A percentile compares a stretch with the other conserved stretches of the same genome.
Conservation (phyloP, 2,329 filamentous ascomycete species). For the Diplodia corticola region DNA sequence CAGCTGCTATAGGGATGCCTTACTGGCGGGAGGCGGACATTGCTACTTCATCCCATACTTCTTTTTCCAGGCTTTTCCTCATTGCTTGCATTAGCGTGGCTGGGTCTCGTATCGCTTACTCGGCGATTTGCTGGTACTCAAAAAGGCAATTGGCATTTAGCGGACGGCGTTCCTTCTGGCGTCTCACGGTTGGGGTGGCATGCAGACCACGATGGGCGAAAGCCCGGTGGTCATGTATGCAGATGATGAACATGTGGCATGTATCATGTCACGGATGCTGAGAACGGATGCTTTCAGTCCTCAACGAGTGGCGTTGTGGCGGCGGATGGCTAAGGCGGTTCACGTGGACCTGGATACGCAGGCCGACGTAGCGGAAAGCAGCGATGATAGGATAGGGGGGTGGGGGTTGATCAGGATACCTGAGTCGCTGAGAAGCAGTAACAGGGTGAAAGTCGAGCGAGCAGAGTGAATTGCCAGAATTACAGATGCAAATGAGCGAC, state of each 20-base stretch:
- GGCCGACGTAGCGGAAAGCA: neutral
- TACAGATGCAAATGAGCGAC: neutral
- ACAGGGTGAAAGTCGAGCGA: conserved; percentile 1
- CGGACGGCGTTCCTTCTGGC: conserved; percentile 36
- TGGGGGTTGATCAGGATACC: neutral
- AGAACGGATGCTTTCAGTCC: neutral
- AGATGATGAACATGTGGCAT: conserved; percentile 7
- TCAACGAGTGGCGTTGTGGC: conserved; percentile 10
- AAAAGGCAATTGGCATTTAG: conserved; percentile 34
- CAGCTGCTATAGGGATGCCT: neutral
- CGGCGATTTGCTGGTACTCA: conserved; percentile 11
- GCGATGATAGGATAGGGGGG: conserved; percentile 9
- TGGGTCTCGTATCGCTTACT: conserved; percentile 25
- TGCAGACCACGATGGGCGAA: neutral
- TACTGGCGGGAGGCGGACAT: neutral
- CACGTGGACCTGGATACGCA: neutral
- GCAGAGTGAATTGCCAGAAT: conserved; percentile 8
- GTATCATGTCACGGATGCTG: neutral
- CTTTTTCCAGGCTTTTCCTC: conserved; percentile 26
- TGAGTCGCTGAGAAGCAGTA: conserved; percentile 6
- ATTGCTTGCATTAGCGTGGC: conserved; percentile 36
- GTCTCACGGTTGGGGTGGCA: conserved; percentile 16
- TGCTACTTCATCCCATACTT: conserved; percentile 25
- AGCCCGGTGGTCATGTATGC: neutral
- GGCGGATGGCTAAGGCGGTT: neutral